Percentiles rank a stretch among this genome's conserved stretches.
phyloP scores from a whole-genome alignment of 2,329 filamentous ascomycete species.

The Venturia carpophila region DNA sequence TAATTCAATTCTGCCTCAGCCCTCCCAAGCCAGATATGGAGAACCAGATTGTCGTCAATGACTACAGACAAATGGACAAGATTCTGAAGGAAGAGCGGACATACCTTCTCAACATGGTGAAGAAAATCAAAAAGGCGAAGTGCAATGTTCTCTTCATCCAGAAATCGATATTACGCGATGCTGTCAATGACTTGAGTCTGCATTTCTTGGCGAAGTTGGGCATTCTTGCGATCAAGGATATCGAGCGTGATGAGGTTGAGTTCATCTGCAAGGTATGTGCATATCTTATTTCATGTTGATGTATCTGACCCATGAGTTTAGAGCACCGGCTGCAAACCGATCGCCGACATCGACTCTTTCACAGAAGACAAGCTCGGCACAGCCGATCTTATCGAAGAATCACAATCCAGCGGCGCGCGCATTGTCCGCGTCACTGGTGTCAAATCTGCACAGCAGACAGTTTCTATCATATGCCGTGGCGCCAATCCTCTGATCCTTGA shows the following conservation, averaged over 20 bases:
- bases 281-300: neutral
- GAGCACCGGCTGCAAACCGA: slow-evolving; percentile 96
- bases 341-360: slow-evolving; percentile 97
- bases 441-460: slow-evolving; percentile 72
- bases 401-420: slow-evolving; percentile 75
- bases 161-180: slow-evolving; percentile 95
- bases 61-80: slow-evolving; percentile 99
- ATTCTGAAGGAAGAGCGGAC: slow-evolving; percentile 98
- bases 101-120: slow-evolving; percentile 96
- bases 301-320: slow-evolving; percentile 20
- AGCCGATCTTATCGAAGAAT: slow-evolving; percentile 89
- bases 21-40: slow-evolving; percentile 99
- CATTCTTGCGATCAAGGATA: slow-evolving; percentile 93
- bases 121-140: slow-evolving; percentile 99
- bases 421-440: slow-evolving; percentile 95
- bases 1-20: slow-evolving; percentile 98
- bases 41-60: slow-evolving; percentile 98
- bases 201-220: slow-evolving; percentile 97
- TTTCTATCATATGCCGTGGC: slow-evolving; percentile 89
- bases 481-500: slow-evolving; percentile 92
- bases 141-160: slow-evolving; percentile 98
- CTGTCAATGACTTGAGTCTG: slow-evolving; percentile 92
- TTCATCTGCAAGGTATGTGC: slow-evolving; percentile 78
- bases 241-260: slow-evolving; percentile 96
- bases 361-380: slow-evolving; percentile 95